A percentile compares a stretch with the other conserved stretches of the same genome.
Conservation (phyloP, 495 filamentous ascomycete species). For the Trichoderma erinaceum region DNA sequence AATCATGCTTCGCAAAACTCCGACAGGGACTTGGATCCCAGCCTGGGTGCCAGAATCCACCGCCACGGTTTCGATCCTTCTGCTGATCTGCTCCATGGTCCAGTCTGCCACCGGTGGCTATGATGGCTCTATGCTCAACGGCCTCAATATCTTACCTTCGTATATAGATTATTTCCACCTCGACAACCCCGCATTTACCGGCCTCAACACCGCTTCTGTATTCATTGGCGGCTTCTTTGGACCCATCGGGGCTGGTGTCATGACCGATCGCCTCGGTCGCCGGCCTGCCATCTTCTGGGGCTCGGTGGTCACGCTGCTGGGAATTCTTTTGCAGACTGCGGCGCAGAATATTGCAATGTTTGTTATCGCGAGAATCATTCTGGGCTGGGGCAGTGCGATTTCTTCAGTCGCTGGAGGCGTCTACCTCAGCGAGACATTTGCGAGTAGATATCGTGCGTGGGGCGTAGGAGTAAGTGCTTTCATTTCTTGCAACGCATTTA, state of each 20-base stretch:
- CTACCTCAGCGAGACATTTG: conserved; percentile 4
- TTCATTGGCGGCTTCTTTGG: conserved; percentile 40
- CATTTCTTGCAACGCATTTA: neutral
- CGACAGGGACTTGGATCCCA: conserved; percentile 47
- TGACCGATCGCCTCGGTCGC: conserved; percentile 57
- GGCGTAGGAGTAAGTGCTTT: conserved; percentile 25
- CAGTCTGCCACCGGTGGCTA: conserved; percentile 43
- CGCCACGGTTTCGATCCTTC: conserved; percentile 32
- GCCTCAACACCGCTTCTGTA: conserved; percentile 43
- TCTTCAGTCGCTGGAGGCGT: conserved; percentile 27
- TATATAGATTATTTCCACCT: conserved; percentile 48
- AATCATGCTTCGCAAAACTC: conserved; percentile 30
- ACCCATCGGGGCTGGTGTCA: conserved; percentile 26
- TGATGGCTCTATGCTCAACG: conserved; percentile 48
- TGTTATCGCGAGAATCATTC: conserved; percentile 25
- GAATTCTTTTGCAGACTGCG: conserved; percentile 49
- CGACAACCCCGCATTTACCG: conserved; percentile 32
- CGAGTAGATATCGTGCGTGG: conserved; percentile 33
- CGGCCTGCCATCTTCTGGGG: conserved; percentile 56
- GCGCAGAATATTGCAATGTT: conserved; percentile 47
- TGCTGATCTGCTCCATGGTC: conserved; percentile 43
- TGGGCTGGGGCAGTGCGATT: conserved; percentile 26
- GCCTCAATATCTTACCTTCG: conserved; percentile 44
- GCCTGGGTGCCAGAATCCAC: conserved; percentile 46
- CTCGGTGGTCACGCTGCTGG: conserved; percentile 59